Evolutionary conservation across 495 filamentous ascomycete species (phyloP).

Genomic region (Daldinia decipiens): DNA sequence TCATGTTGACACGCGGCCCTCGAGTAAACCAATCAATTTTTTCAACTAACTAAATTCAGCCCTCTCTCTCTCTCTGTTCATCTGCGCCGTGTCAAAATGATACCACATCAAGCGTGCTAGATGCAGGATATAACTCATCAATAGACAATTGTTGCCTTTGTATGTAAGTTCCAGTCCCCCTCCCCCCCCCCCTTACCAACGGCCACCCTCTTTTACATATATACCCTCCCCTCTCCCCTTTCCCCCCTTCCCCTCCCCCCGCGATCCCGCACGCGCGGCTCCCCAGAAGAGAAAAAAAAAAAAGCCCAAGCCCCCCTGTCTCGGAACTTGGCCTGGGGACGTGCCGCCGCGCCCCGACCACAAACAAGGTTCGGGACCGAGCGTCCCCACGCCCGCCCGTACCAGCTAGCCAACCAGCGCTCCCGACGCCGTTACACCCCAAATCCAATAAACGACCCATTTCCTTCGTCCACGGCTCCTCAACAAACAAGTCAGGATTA

Average conservation of each 20-base stretch:
- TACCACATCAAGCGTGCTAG: neutral
- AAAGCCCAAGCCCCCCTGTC: slow-evolving; percentile 7
- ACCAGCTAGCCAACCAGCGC: neutral
- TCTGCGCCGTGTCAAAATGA: neutral
- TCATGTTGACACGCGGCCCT: slow-evolving; percentile 7
- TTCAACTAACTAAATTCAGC: neutral
- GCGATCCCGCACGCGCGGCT: neutral
- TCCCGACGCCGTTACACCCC: neutral
- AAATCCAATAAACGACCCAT: neutral
- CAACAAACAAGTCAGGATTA: neutral
- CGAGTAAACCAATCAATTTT: neutral
- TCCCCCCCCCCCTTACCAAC: neutral
- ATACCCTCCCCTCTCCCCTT: neutral
- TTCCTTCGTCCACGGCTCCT: neutral
- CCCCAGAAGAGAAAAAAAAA: neutral
- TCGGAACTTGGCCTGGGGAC: slow-evolving; percentile 21
- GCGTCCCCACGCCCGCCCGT: neutral
- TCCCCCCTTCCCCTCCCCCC: neutral
- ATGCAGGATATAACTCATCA: neutral
- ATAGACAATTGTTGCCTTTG: neutral
- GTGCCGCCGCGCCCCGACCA: slow-evolving; percentile 4
- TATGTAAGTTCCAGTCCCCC: neutral
- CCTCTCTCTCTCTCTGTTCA: neutral
- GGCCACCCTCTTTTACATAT: slow-evolving; percentile 20
- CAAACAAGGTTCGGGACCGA: slow-evolving; percentile 13